Evolutionary conservation across 139 green algal species (phyloP).

Genomic region (Chlamydomonas sp.): DNA sequence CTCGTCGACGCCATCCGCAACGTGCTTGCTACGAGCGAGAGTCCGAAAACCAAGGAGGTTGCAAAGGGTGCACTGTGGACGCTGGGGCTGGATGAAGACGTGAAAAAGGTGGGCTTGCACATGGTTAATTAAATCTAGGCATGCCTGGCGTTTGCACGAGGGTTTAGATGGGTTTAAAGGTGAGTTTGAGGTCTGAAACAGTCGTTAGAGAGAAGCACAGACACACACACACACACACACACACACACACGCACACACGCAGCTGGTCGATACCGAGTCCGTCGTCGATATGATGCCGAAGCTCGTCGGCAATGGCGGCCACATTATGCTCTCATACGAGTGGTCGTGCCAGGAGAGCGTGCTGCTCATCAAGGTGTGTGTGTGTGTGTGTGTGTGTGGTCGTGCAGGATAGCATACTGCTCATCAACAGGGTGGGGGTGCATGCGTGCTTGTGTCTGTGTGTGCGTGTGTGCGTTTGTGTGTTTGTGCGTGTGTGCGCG

Average conservation of each 20-base stretch:
- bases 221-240: not conserved
- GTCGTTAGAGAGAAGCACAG: not conserved
- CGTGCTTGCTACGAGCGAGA: slow-evolving; percentile 27
- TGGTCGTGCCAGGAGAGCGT: slow-evolving; percentile 43
- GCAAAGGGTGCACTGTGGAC: slow-evolving; percentile 48
- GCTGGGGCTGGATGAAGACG: slow-evolving; percentile 18
- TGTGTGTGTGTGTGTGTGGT: no score
- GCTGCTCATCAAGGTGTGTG: slow-evolving; percentile 38
- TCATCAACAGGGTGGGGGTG: no score
- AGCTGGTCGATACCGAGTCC: not conserved
- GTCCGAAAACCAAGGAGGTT: slow-evolving; percentile 34
- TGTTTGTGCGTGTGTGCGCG: no score
- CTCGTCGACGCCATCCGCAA: slow-evolving; percentile 40
- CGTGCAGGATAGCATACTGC: no score
- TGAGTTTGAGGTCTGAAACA: no score
- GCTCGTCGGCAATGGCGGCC: not conserved
- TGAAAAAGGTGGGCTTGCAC: no score
- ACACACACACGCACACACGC: not conserved
- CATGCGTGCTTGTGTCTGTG: no score
- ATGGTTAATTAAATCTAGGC: no score
- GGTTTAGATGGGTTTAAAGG: no score
- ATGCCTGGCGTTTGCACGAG: no score
- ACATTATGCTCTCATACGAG: slow-evolving; percentile 54
- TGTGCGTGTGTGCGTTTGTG: no score
- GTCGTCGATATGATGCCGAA: not conserved